Conservation (phyloP, 306 rosid genomes). For the Cicer chorassanicum region DNA sequence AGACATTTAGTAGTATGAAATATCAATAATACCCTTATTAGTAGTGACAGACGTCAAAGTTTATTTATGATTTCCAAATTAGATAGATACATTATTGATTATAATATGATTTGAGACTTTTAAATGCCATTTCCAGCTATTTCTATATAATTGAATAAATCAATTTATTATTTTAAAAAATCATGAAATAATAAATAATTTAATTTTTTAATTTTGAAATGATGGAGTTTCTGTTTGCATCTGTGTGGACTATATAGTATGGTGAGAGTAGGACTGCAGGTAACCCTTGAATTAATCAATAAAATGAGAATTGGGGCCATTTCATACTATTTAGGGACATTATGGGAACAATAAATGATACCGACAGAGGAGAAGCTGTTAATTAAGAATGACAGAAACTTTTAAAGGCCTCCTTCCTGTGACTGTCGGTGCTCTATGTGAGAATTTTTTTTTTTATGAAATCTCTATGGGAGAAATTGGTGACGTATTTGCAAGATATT, state of each 20-base stretch:
- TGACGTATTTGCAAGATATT: neutral
- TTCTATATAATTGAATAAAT: too few relatives aligned
- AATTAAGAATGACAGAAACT: neutral
- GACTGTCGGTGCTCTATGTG: slow-evolving; percentile 40
- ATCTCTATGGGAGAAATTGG: too few relatives aligned
- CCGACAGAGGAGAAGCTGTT: slow-evolving; percentile 40
- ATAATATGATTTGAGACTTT: neutral
- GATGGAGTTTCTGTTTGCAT: too few relatives aligned
- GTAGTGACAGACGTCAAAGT: neutral
- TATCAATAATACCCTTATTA: slow-evolving; percentile 40
- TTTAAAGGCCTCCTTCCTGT: neutral
- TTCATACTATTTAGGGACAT: slow-evolving; percentile 18
- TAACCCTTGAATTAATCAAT: too few relatives aligned
- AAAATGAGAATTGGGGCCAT: neutral
- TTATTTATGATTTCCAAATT: neutral
- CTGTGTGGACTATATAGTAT: too few relatives aligned
- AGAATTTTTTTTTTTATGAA: neutral
- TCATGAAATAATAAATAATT: too few relatives aligned
- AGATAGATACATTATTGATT: neutral
- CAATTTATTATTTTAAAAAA: too few relatives aligned
- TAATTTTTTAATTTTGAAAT: too few relatives aligned
- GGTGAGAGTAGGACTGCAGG: too few relatives aligned
- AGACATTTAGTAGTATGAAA: slow-evolving; percentile 4
- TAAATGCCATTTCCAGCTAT: neutral
- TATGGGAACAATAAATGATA: slow-evolving; percentile 5